These are phyloP conservation scores for Podospora pseudocomata DNA, from an alignment of 495 filamentous ascomycete species.

Conservation along the genomic window DNA sequence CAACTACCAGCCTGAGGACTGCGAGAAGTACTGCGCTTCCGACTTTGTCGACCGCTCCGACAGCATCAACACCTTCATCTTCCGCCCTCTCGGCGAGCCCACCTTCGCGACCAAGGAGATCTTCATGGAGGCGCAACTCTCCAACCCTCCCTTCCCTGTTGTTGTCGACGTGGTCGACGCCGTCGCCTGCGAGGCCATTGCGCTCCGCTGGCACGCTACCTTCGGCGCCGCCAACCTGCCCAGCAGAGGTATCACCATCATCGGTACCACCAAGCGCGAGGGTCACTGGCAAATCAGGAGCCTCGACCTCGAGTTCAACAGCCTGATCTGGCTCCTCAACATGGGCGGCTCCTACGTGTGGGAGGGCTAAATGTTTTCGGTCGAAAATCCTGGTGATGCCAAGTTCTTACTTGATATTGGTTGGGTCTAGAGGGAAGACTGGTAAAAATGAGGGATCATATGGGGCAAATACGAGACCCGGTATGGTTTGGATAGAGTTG, in stretches of 20 bases:
- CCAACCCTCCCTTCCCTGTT: constrained; percentile 36
- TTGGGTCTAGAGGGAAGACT: not conserved
- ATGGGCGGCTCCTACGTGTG: constrained; percentile 37
- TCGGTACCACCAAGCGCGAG: constrained; percentile 30
- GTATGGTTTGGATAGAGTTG: not conserved
- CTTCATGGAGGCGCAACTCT: constrained; percentile 35
- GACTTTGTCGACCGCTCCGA: constrained; percentile 35
- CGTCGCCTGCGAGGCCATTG: constrained; percentile 33
- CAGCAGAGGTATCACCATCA: constrained; percentile 34
- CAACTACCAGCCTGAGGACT: constrained; percentile 33
- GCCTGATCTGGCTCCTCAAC: constrained; percentile 37
- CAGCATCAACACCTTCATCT: constrained; percentile 41
- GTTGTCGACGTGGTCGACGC: constrained; percentile 33
- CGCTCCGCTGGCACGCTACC: constrained; percentile 37
- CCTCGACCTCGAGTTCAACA: constrained; percentile 39
- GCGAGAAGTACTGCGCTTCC: constrained; percentile 36
- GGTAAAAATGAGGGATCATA: not conserved
- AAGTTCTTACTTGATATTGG: not conserved
- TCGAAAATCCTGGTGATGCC: not conserved
- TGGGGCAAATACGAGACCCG: not conserved
- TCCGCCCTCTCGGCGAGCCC: constrained; percentile 30
- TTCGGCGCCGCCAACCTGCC: constrained; percentile 35
- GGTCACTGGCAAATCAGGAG: constrained; percentile 33
- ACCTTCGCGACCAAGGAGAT: constrained; percentile 38
- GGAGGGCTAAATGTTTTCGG: constrained; percentile 27